Conservation (phyloP, 106 monocot genomes). For the Alisma plantagoaquatica region DNA sequence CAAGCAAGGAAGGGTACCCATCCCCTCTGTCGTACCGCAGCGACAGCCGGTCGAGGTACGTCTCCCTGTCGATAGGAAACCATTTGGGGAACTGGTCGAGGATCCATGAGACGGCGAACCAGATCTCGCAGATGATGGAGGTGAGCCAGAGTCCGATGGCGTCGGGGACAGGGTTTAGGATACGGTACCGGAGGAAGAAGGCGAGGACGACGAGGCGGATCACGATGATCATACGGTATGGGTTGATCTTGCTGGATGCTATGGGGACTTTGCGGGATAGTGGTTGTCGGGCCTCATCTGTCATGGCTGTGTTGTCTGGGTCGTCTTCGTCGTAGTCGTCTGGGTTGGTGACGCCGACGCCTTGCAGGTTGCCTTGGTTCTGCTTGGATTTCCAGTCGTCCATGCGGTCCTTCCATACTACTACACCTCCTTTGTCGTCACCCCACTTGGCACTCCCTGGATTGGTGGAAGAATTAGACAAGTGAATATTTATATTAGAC, state of each 20-base stretch:
- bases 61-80: conserved; percentile 89
- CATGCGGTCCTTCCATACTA: conserved; percentile 86
- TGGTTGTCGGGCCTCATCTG: conserved; percentile 85
- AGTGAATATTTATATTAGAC: background rate
- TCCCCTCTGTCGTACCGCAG: conserved; percentile 80
- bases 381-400: conserved; percentile 88
- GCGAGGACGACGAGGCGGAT: conserved; percentile 68
- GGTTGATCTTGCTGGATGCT: conserved; percentile 88
- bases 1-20: conserved; percentile 74
- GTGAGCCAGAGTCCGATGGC: conserved; percentile 85
- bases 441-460: conserved; percentile 63
- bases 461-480: background rate
- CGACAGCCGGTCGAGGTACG: conserved; percentile 92
- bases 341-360: conserved; percentile 29
- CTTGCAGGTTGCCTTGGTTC: no score
- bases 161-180: conserved; percentile 75
- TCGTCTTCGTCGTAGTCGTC: conserved; percentile 63
- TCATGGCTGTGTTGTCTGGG: conserved; percentile 64
- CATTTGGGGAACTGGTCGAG: conserved; percentile 99
- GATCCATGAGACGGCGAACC: conserved; percentile 96
- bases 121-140: conserved; percentile 86
- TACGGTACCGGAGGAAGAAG: conserved; percentile 79
- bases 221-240: conserved; percentile 88
- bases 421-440: conserved; percentile 51
- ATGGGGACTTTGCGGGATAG: conserved; percentile 86